A percentile compares a stretch with the other conserved stretches of the same genome.
phyloP scores from a whole-genome alignment of 352 stramenopile species.

The Phytophthora macrochlamydospora region DNA sequence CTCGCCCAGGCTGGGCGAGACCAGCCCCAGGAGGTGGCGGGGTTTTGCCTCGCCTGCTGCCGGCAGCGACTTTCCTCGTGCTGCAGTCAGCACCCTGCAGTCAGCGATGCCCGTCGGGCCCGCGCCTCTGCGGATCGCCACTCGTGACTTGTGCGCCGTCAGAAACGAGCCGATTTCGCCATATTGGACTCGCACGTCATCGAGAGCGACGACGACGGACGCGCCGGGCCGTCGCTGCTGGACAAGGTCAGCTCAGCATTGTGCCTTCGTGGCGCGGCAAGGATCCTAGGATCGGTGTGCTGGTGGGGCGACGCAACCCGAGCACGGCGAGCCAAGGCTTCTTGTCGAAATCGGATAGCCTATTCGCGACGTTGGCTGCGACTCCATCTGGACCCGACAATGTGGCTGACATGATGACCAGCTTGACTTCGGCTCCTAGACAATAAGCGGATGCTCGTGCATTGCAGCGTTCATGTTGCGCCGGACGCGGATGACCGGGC shows the following conservation, averaged over 20 bases:
- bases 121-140: conserved; percentile 25
- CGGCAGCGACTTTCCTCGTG: neutral
- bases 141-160: conserved; percentile 23
- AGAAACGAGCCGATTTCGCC: conserved; percentile 43
- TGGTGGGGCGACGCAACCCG: conserved; percentile 1
- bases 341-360: no score
- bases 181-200: conserved; percentile 40
- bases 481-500: no score
- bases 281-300: conserved; percentile 21
- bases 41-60: no score
- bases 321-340: neutral
- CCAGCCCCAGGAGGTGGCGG: no score
- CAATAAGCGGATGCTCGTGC: no score
- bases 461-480: no score
- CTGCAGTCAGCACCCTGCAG: neutral
- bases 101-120: conserved; percentile 6
- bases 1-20: no score
- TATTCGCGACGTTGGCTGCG: no score
- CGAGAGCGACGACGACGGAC: conserved; percentile 12
- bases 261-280: conserved; percentile 11
- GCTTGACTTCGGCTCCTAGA: no score
- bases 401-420: neutral
- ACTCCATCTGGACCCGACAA: neutral
- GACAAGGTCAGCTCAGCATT: conserved; percentile 34
- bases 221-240: conserved; percentile 3